Percentiles rank a stretch among this genome's conserved stretches.
Conservation (phyloP, 2,329 filamentous ascomycete species). For the Talaromyces sp. region DNA sequence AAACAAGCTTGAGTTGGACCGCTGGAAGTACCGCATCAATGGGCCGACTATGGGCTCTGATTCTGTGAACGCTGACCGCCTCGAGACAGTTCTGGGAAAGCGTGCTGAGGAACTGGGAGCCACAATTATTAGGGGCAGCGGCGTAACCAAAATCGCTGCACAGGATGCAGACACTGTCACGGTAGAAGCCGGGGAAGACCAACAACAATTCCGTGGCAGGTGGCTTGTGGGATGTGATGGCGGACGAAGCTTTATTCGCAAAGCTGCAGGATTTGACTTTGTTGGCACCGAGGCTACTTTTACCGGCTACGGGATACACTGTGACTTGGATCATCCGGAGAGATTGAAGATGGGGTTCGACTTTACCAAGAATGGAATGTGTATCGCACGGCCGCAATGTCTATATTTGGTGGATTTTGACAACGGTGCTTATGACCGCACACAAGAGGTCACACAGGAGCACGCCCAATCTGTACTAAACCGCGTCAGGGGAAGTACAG, state of each 20-base stretch:
- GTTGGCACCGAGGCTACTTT: conserved; percentile 31
- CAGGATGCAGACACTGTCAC: neutral
- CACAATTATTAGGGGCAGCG: neutral
- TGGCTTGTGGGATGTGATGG: conserved; percentile 43
- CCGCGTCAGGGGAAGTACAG: neutral
- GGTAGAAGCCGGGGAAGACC: conserved; percentile 4
- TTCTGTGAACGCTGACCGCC: neutral
- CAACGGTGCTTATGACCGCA: neutral
- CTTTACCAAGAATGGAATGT: neutral
- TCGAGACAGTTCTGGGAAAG: neutral
- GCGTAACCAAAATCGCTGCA: neutral
- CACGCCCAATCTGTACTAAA: neutral
- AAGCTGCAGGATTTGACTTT: conserved; percentile 30
- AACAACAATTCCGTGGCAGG: conserved; percentile 17
- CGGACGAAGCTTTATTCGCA: conserved; percentile 33
- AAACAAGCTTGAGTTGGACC: conserved; percentile 12
- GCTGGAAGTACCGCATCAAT: conserved; percentile 8
- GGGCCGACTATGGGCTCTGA: conserved; percentile 9
- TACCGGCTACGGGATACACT: conserved; percentile 29
- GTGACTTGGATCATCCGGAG: conserved; percentile 24
- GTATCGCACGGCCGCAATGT: neutral
- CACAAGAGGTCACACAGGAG: neutral
- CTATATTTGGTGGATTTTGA: neutral
- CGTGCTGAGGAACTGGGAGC: neutral
- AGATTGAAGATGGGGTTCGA: neutral